phyloP scores from a whole-genome alignment of 352 stramenopile species.

The Pythium scleroteichum region DNA sequence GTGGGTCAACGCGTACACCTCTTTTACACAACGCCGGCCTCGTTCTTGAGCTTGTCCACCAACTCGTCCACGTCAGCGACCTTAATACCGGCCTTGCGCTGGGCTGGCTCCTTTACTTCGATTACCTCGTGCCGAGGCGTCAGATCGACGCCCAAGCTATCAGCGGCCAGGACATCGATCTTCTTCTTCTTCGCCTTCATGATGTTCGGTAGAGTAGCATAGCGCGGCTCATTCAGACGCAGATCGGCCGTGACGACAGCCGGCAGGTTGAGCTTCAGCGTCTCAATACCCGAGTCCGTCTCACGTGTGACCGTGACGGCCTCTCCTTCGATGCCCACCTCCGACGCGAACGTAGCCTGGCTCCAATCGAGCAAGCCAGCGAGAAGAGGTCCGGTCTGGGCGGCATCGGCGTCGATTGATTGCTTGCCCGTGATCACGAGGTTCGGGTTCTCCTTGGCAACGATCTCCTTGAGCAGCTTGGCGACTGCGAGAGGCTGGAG shows the following conservation, averaged over 20 bases:
- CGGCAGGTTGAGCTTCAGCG: conserved; percentile 86
- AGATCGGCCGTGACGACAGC: conserved; percentile 98
- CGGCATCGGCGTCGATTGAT: conserved; percentile 86
- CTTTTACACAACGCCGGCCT: conserved; percentile 88
- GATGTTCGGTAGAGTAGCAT: conserved; percentile 99
- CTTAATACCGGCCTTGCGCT: conserved; percentile 94
- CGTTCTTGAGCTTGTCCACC: conserved; percentile 97
- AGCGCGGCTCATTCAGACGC: conserved; percentile 98
- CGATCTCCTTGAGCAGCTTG: conserved; percentile 95
- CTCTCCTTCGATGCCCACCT: conserved; percentile 76
- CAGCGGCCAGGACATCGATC: conserved; percentile 76
- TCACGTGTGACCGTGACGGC: conserved; percentile 90
- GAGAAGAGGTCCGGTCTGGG: conserved; percentile 93
- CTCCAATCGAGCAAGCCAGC: conserved; percentile 96
- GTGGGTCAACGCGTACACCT: background rate
- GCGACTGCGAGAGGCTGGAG: conserved; percentile 97
- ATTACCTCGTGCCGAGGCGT: conserved; percentile 70
- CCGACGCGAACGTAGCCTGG: conserved; percentile 97
- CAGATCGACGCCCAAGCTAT: conserved; percentile 76
- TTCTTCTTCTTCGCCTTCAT: conserved; percentile 98
- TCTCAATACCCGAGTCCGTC: conserved; percentile 93
- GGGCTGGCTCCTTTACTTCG: conserved; percentile 92
- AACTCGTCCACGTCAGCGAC: conserved; percentile 94
- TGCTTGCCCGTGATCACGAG: conserved; percentile 99
- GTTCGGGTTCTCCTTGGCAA: conserved; percentile 92